These are phyloP conservation scores for Epichloe festucae DNA, from an alignment of 2,329 filamentous ascomycete species.

Conservation along the genomic window DNA sequence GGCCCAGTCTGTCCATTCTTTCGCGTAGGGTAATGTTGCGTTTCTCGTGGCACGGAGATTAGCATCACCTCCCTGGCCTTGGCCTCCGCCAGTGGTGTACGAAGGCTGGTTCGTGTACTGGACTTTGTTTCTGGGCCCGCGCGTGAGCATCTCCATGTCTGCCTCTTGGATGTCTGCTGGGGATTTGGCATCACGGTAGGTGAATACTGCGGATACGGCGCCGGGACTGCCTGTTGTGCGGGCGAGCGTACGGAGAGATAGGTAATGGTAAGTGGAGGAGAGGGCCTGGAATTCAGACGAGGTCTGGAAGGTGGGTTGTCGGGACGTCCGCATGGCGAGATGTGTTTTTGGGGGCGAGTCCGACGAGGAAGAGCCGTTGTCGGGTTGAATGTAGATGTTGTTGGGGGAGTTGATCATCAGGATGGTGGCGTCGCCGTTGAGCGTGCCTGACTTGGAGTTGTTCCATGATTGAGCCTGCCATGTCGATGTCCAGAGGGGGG, in stretches of 20 bases:
- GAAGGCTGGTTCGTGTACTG: constrained; percentile 51
- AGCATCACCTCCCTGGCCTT: constrained; percentile 26
- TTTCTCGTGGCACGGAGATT: constrained; percentile 34
- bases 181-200: constrained; percentile 28
- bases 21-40: constrained; percentile 29
- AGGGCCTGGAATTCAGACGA: constrained; percentile 33
- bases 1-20: constrained; percentile 41
- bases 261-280: constrained; percentile 14
- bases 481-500: constrained; percentile 20
- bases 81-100: constrained; percentile 17
- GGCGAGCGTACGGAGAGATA: constrained; percentile 35
- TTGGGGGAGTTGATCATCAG: constrained; percentile 28
- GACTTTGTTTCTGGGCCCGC: constrained; percentile 28
- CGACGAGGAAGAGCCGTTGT: constrained; percentile 10
- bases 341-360: constrained; percentile 22
- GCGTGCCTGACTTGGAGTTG: constrained; percentile 14
- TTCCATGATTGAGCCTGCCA: constrained; percentile 30
- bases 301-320: constrained; percentile 31
- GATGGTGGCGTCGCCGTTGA: constrained; percentile 13
- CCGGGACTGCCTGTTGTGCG: constrained; percentile 34
- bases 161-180: constrained; percentile 19
- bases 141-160: constrained; percentile 40
- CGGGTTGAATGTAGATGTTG: constrained; percentile 32
- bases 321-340: constrained; percentile 34
- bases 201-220: constrained; percentile 40